Evolutionary conservation across 2,329 filamentous ascomycete species (phyloP).

Genomic region (Fusarium graminum): DNA sequence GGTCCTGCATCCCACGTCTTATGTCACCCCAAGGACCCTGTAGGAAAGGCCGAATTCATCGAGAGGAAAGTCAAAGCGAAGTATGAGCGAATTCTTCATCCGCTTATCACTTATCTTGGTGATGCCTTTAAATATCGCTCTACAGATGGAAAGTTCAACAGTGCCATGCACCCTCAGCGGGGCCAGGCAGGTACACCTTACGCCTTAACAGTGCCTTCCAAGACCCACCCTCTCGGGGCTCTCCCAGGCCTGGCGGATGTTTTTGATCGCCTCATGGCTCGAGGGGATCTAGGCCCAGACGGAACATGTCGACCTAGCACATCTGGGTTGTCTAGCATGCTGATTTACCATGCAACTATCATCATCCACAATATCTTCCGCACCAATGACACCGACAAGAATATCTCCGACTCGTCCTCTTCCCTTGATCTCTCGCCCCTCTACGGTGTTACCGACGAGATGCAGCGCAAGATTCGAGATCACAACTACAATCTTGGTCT

Average conservation of each 20-base stretch:
- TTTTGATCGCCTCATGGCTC: conserved; percentile 51
- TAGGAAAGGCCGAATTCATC: conserved; percentile 15
- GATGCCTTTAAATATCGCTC: conserved; percentile 46
- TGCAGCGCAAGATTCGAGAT: conserved; percentile 53
- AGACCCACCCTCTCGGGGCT: conserved; percentile 43
- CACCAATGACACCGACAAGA: conserved; percentile 50
- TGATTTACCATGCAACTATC: conserved; percentile 64
- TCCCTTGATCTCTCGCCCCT: conserved; percentile 62
- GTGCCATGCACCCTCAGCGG: conserved; percentile 47
- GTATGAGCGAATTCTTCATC: conserved; percentile 16
- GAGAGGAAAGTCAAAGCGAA: conserved; percentile 11
- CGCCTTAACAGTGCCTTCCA: conserved; percentile 49
- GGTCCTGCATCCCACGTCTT: no score
- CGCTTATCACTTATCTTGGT: conserved; percentile 44
- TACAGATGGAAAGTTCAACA: conserved; percentile 51
- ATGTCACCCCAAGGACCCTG: no score
- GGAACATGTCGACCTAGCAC: conserved; percentile 58
- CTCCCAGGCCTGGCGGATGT: conserved; percentile 50
- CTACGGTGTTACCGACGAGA: conserved; percentile 55
- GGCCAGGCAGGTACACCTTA: conserved; percentile 51
- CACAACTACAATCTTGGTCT: conserved; percentile 53
- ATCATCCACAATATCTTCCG: conserved; percentile 66
- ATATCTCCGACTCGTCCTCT: conserved; percentile 56
- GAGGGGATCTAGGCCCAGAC: conserved; percentile 36
- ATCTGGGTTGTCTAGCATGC: conserved; percentile 60